Evolutionary conservation across 805 yeast species (phyloP), one percentile per base, ranked within the genome.

Genomic region (Candida gorgasii): DNA sequence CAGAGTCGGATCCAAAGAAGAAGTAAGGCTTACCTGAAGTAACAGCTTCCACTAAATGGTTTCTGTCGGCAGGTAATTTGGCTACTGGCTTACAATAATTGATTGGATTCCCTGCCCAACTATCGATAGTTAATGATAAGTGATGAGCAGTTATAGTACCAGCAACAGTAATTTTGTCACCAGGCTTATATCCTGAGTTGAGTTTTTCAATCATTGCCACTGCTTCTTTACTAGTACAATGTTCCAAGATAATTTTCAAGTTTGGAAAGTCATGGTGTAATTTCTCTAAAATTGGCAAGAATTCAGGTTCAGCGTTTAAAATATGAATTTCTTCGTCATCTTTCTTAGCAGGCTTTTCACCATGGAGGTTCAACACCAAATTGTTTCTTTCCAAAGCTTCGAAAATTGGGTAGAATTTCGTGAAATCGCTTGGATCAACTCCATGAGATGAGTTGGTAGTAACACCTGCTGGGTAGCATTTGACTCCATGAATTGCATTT

Each of bases 71-170:
- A 22, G 97, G 97, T 27, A 89, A 69, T 62, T 93, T 93, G 28
- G 99, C 99, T 37, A 93, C 98, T 2, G 99, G 99, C 63, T 93
- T 93, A 73, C 99, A 93, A 67, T 84, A 93, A 57, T 92, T 89
- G 58, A 89, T 79, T 27, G 98, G 92, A 58, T 89, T 86, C 2
- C 98, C 98, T 3, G 97, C 97, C 96, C 98, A 93, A 50, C 82
- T 83, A 63, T 93, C 98, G 39, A 93, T 81, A 1, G 95, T 92
- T 40, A 93, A 69, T 35, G 76, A 86, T 43, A 93, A 73, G 59
- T 93, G 99, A 62, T 93, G 99, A 5, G 97, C 98, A 3, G 99
- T 93, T 52, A 93, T 86, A 3, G 97, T 80, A 1, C 96, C 99
- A 13, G 92, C 89, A 2, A 93, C 97, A 31, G 58, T 77, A 35